These are phyloP conservation scores for Hymenoscyphus linearis DNA, from an alignment of 2,329 filamentous ascomycete genomes.

Conservation along the genomic window DNA sequence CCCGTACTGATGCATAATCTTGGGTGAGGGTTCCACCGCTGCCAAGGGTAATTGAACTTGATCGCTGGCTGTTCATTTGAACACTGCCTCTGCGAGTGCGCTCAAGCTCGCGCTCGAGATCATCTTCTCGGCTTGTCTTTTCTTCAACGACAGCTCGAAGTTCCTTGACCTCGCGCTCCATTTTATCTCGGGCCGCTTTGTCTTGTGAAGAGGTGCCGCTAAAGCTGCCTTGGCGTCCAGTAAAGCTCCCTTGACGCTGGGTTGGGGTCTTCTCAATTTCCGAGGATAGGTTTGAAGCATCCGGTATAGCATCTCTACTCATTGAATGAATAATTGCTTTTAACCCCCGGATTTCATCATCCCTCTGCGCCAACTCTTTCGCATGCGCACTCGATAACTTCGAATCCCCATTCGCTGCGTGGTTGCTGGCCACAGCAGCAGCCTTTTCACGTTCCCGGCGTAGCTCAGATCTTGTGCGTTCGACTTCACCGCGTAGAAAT, in stretches of 20 bases:
- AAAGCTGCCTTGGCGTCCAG: slow-evolving; percentile 36
- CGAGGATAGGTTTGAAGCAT: slow-evolving; percentile 16
- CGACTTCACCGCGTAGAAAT: slow-evolving; percentile 89
- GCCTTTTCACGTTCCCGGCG: slow-evolving; percentile 83
- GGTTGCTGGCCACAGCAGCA: slow-evolving; percentile 53
- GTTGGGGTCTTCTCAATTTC: slow-evolving; percentile 31
- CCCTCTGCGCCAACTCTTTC: slow-evolving; percentile 85
- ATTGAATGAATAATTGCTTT: slow-evolving; percentile 98
- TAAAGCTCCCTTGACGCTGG: slow-evolving; percentile 21
- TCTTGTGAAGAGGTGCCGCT: slow-evolving; percentile 49
- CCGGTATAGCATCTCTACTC: slow-evolving; percentile 62
- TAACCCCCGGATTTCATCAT: slow-evolving; percentile 93
- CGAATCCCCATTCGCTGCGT: slow-evolving; percentile 37
- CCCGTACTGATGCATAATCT: slow-evolving; percentile 54
- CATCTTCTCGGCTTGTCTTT: slow-evolving; percentile 71
- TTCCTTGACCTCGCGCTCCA: slow-evolving; percentile 77
- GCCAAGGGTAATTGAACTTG: slow-evolving; percentile 45
- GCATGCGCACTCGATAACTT: slow-evolving; percentile 38
- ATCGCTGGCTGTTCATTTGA: slow-evolving; percentile 39
- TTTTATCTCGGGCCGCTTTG: slow-evolving; percentile 56
- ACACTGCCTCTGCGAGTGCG: slow-evolving; percentile 47
- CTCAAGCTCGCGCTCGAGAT: slow-evolving; percentile 79
- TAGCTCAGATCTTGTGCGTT: slow-evolving; percentile 82
- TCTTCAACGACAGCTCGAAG: slow-evolving; percentile 67
- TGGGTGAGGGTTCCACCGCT: slow-evolving; percentile 37